A percentile compares a stretch with the other conserved stretches of the same genome.
Evolutionary conservation across 495 filamentous ascomycete species (phyloP).

Genomic region (Podospora fimiseda): DNA sequence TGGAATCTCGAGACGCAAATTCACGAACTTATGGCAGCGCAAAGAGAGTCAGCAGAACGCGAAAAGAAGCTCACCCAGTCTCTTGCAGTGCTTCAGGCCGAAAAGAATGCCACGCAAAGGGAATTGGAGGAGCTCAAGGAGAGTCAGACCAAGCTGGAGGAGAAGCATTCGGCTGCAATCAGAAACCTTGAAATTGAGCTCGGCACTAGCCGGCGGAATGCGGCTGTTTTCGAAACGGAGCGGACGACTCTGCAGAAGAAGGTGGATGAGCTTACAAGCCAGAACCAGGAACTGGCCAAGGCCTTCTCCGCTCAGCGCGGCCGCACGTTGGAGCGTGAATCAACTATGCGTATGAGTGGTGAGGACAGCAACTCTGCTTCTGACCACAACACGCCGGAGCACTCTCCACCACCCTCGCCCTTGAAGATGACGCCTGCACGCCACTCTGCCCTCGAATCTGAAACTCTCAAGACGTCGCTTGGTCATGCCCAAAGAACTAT

Average conservation of each 20-base stretch:
- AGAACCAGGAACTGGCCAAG: slow-evolving; percentile 84
- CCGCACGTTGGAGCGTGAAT: slow-evolving; percentile 57
- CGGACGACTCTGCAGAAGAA: slow-evolving; percentile 66
- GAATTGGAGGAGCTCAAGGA: slow-evolving; percentile 86
- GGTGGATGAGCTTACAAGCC: slow-evolving; percentile 75
- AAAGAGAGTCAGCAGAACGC: slow-evolving; percentile 66
- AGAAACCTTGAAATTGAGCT: slow-evolving; percentile 88
- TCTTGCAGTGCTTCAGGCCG: slow-evolving; percentile 59
- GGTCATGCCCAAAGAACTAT: slow-evolving; percentile 95
- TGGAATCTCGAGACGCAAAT: slow-evolving; percentile 89
- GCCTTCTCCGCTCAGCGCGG: slow-evolving; percentile 64
- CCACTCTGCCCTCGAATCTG: slow-evolving; percentile 82
- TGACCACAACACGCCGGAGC: slow-evolving; percentile 72
- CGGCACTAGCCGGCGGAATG: slow-evolving; percentile 65
- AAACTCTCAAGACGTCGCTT: slow-evolving; percentile 88
- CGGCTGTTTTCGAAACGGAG: slow-evolving; percentile 69
- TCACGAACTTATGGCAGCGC: slow-evolving; percentile 66
- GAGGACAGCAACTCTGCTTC: slow-evolving; percentile 59
- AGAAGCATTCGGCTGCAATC: slow-evolving; percentile 66
- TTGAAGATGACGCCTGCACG: slow-evolving; percentile 76
- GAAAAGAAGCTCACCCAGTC: slow-evolving; percentile 72
- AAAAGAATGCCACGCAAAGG: slow-evolving; percentile 69
- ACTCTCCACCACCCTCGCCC: slow-evolving; percentile 84
- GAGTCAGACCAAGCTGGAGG: slow-evolving; percentile 64
- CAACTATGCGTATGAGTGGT: slow-evolving; percentile 48